Percentiles rank a stretch among this genome's conserved stretches.
Evolutionary conservation across 2,329 filamentous ascomycete species (phyloP).

Genomic region (Epichloe uncinata): DNA sequence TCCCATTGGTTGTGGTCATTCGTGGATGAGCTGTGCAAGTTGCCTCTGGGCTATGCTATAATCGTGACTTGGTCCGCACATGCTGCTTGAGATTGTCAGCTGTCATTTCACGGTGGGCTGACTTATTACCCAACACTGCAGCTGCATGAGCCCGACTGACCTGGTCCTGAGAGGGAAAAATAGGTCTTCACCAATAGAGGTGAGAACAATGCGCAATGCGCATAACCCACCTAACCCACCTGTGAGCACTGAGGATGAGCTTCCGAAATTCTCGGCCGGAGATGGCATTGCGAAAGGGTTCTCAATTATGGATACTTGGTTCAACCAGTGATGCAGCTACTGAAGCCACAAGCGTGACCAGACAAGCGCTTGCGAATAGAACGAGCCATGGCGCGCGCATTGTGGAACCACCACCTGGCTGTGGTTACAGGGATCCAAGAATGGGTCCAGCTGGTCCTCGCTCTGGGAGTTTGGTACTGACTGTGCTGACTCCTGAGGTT

Average conservation of each 20-base stretch:
- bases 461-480: neutral
- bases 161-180: conserved; percentile 5
- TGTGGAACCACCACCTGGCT: neutral
- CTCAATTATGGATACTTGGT: neutral
- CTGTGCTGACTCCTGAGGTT: too few species aligned
- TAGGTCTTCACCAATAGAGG: conserved; percentile 4
- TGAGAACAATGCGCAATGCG: neutral
- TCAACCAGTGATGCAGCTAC: conserved; percentile 1
- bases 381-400: neutral
- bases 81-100: neutral
- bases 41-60: neutral
- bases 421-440: neutral
- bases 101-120: conserved; percentile 1
- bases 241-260: too few species aligned
- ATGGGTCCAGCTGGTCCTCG: neutral
- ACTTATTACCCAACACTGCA: conserved; percentile 1
- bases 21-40: neutral
- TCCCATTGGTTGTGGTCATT: too few species aligned
- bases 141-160: conserved; percentile 10
- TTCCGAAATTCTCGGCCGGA: neutral
- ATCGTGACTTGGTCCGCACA: neutral
- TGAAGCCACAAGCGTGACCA: conserved; percentile 2
- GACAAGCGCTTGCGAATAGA: neutral
- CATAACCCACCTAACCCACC: too few species aligned
- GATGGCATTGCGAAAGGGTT: neutral